Evolutionary conservation across 176 grass and related monocot genomes (phyloP).

Genomic region (Avena insularis): DNA sequence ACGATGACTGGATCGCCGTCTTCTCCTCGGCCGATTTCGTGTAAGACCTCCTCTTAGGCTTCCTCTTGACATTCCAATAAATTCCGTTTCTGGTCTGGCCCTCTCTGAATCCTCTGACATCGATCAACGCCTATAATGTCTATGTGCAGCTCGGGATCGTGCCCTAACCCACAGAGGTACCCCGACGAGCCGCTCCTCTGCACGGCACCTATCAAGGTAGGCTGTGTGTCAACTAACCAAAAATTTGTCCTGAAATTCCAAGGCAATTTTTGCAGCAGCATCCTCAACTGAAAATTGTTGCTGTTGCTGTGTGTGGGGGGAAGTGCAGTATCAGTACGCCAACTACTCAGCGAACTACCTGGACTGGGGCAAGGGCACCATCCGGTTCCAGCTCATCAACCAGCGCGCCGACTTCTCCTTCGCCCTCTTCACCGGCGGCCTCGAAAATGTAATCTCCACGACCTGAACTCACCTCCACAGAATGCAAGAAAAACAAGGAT

Average conservation of each 20-base stretch:
- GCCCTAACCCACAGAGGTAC: conserved; percentile 49
- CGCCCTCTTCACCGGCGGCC: conserved; percentile 74
- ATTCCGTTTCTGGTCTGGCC: not conserved
- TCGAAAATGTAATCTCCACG: conserved; percentile 37
- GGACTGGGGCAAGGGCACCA: conserved; percentile 55
- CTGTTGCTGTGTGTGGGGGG: not conserved
- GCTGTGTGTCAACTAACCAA: not conserved
- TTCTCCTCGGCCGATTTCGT: conserved; percentile 82
- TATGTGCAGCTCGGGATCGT: conserved; percentile 54
- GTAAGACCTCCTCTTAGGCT: conserved; percentile 8
- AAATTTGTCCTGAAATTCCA: no score
- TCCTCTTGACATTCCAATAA: not conserved
- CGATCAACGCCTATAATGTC: not conserved
- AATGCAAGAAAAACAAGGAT: no score
- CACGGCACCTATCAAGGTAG: conserved; percentile 86
- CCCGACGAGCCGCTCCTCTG: conserved; percentile 72
- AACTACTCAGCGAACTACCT: conserved; percentile 72
- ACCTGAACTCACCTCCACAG: no score
- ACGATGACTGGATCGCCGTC: conserved; percentile 80
- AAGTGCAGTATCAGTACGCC: conserved; percentile 69
- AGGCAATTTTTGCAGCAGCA: no score
- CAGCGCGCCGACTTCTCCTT: conserved; percentile 85
- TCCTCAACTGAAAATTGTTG: not conserved
- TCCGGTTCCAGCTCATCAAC: conserved; percentile 84
- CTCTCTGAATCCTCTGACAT: not conserved